Evolutionary conservation across 1,139 yeast genomes (phyloP).

Genomic region (Saccharomyces pastorianus): DNA sequence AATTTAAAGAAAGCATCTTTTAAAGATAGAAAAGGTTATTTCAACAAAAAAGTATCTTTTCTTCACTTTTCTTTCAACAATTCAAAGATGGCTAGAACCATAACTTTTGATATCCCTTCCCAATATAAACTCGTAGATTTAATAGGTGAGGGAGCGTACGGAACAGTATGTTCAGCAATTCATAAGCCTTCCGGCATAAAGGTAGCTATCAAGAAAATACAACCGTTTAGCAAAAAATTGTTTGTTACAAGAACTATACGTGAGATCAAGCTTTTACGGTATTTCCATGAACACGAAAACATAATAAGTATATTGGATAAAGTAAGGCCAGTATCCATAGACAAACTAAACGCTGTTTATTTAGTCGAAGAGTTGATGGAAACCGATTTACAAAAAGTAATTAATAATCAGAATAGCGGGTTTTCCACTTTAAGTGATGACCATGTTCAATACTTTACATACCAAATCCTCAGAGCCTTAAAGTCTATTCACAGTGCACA

Average conservation of each 20-base stretch:
- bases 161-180: conserved; percentile 87
- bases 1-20: background rate
- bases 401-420: conserved; percentile 26
- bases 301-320: conserved; percentile 91
- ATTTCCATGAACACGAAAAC: conserved; percentile 84
- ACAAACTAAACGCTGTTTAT: conserved; percentile 60
- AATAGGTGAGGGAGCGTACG: conserved; percentile 96
- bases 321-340: conserved; percentile 63
- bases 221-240: conserved; percentile 80
- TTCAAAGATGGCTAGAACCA: conserved; percentile 36
- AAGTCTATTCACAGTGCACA: conserved; percentile 59
- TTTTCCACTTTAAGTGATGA: conserved; percentile 43
- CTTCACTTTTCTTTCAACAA: background rate
- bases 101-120: conserved; percentile 79
- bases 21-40: background rate
- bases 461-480: conserved; percentile 56
- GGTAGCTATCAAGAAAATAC: conserved; percentile 91
- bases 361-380: conserved; percentile 68
- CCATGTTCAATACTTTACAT: conserved; percentile 60
- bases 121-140: conserved; percentile 79
- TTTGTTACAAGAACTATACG: conserved; percentile 83
- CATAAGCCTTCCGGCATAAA: conserved; percentile 64
- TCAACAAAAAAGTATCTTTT: background rate
- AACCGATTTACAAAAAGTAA: conserved; percentile 55
- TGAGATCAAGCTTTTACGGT: conserved; percentile 77